Evolutionary conservation across 2,329 filamentous ascomycete species (phyloP), one percentile per base, ranked within the genome.

Genomic region (Botryotinia globosa): DNA sequence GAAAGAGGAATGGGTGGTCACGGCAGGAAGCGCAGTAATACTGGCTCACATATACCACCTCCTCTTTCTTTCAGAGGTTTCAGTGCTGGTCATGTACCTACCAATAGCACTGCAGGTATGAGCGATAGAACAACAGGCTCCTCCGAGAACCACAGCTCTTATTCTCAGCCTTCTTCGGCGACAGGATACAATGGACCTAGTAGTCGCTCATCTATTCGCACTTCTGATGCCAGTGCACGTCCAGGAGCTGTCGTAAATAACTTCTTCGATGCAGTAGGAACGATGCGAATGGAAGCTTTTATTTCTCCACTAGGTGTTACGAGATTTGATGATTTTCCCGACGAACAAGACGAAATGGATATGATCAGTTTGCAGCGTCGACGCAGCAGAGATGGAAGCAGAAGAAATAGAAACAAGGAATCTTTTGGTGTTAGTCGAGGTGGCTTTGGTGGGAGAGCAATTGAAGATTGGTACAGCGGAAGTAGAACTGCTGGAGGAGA

Each of bases 271-370:
- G 92, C 92, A 1, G 91, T 97, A 73, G 94, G 94, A 1, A 98
- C 94, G 2, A 90, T 98, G 64, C 90, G 96, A 42, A 98, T 99
- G 95, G 95, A 98, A 82, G 96, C 96, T 0, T 99, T 98, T 81
- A 97, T 99, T 77, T 89, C 85, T 77, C 89, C 89, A 0, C 81
- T 90, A 18, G 84, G 87, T 18, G 74, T 73, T 14, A 71, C 75
- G 22, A 69, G 29, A 51, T 80, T 79, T 63, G 78, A 80, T 42
- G 78, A 80, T 51, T 78, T 71, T 69, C 78, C 78, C 4, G 76
- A 80, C 64, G 79, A 81, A 73, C 75, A 78, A 72, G 80, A 80
- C 56, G 79, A 80, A 69, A 79, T 81, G 77, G 75, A 78, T 42
- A 71, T 78, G 61, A 72, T 77, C 1, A 77, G 76, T 9, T 74